Percentiles rank a stretch among this genome's conserved stretches.
These are phyloP conservation scores for Paecilomyces variotii DNA, from an alignment of 2,329 filamentous ascomycete species.

Conservation along the genomic window DNA sequence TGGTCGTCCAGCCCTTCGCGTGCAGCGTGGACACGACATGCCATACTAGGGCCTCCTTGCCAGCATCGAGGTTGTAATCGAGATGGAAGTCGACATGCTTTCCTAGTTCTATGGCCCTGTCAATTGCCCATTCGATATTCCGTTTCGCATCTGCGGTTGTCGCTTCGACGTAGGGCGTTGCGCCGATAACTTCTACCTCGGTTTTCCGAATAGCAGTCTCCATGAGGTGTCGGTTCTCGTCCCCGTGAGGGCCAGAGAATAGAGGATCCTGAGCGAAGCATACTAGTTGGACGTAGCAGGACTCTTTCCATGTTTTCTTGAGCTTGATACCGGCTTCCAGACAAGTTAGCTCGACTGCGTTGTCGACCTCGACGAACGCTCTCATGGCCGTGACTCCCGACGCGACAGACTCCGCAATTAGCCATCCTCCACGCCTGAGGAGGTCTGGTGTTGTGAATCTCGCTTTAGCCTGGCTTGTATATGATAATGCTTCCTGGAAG, in stretches of 20 bases:
- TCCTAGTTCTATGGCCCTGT: constrained; percentile 41
- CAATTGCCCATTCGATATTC: constrained; percentile 59
- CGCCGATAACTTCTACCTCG: constrained; percentile 54
- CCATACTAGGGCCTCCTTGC: constrained; percentile 45
- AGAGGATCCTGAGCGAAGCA: constrained; percentile 64
- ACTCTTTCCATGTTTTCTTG: constrained; percentile 45
- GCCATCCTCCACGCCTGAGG: constrained; percentile 54
- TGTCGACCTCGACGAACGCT: constrained; percentile 64
- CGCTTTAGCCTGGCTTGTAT: constrained; percentile 54
- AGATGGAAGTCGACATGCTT: constrained; percentile 64
- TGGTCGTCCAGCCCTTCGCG: constrained; percentile 41
- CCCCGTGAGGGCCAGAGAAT: constrained; percentile 48
- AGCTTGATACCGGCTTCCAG: constrained; percentile 51
- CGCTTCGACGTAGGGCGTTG: constrained; percentile 62
- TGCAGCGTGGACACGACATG: constrained; percentile 47
- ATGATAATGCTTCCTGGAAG: constrained; percentile 57
- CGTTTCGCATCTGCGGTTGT: constrained; percentile 38
- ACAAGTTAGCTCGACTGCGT: constrained; percentile 50
- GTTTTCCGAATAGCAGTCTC: constrained; percentile 34
- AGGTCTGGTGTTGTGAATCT: constrained; percentile 56
- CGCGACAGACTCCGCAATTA: constrained; percentile 56
- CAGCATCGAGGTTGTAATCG: constrained; percentile 57
- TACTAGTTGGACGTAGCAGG: constrained; percentile 58
- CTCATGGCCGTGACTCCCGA: constrained; percentile 62
- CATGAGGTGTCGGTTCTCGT: constrained; percentile 46